These are phyloP conservation scores for Amanita jacksonii DNA, from an alignment of 768 basidiomycete genomes.

Conservation along the genomic window DNA sequence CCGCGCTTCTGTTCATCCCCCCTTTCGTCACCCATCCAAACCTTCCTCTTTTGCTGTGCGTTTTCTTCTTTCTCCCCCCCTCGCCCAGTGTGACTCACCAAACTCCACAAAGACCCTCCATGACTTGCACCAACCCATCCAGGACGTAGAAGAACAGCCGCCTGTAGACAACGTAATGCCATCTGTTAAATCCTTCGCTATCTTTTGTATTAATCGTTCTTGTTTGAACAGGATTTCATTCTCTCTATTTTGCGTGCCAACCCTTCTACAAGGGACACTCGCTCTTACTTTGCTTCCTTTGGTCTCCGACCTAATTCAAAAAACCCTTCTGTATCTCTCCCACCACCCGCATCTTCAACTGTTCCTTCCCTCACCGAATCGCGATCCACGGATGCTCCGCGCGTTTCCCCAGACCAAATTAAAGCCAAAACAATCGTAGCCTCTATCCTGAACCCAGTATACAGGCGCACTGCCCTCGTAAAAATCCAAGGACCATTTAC, in stretches of 20 bases:
- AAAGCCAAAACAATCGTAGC: conserved; percentile 49
- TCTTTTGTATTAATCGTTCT: conserved; percentile 10
- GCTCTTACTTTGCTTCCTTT: conserved; percentile 87
- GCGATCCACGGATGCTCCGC: conserved; percentile 22
- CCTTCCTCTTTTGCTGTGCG: conserved; percentile 11
- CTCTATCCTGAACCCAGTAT: conserved; percentile 77
- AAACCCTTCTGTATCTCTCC: conserved; percentile 17
- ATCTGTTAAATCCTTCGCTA: conserved; percentile 3
- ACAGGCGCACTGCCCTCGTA: conserved; percentile 84
- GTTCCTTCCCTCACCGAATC: conserved; percentile 17
- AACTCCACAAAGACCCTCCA: conserved; percentile 31
- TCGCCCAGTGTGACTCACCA: background rate
- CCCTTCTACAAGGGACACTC: conserved; percentile 85
- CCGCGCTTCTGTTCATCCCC: conserved; percentile 10
- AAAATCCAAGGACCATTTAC: conserved; percentile 96
- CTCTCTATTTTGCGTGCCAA: conserved; percentile 88
- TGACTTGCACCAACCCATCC: conserved; percentile 24
- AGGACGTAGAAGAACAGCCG: conserved; percentile 28
- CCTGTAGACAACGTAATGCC: conserved; percentile 42
- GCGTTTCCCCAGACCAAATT: conserved; percentile 24
- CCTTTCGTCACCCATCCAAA: conserved; percentile 9
- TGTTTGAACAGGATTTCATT: conserved; percentile 74
- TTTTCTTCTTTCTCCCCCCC: conserved; percentile 29
- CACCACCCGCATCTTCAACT: conserved; percentile 12
- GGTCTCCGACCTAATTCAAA: conserved; percentile 48